A percentile compares a stretch with the other conserved stretches of the same genome.
Evolutionary conservation across 768 basidiomycete species (phyloP).

Genomic region (Chalciporus chontae): DNA sequence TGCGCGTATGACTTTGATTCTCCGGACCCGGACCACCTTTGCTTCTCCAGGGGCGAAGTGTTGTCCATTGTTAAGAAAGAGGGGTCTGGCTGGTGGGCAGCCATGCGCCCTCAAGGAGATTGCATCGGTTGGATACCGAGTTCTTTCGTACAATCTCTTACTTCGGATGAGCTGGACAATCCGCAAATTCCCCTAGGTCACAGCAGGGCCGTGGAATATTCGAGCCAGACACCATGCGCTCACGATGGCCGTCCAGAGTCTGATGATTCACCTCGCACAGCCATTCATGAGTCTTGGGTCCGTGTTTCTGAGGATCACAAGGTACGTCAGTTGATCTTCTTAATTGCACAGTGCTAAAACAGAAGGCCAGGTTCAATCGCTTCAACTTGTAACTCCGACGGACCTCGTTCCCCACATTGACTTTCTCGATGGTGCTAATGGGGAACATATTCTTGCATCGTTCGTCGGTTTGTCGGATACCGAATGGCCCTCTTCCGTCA

Average conservation of each 20-base stretch:
- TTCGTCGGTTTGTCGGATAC: slow-evolving; percentile 7
- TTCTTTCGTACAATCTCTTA: slow-evolving; percentile 59
- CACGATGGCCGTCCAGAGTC: not conserved
- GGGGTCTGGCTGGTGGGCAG: slow-evolving; percentile 80
- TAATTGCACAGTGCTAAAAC: slow-evolving; percentile 9
- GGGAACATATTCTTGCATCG: slow-evolving; percentile 4
- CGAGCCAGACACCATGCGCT: slow-evolving; percentile 44
- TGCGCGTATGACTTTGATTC: slow-evolving; percentile 69
- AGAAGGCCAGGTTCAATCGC: slow-evolving; percentile 10
- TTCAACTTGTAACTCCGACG: slow-evolving; percentile 17
- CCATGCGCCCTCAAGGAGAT: slow-evolving; percentile 50
- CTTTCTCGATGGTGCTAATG: not conserved
- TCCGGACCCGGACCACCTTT: slow-evolving; percentile 56
- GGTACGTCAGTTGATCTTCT: slow-evolving; percentile 7
- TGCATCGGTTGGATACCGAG: slow-evolving; percentile 75
- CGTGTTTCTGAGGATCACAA: slow-evolving; percentile 16
- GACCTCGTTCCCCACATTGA: slow-evolving; percentile 13
- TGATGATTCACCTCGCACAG: slow-evolving; percentile 10
- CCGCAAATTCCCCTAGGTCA: not conserved
- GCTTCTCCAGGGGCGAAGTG: slow-evolving; percentile 64
- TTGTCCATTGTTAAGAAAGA: slow-evolving; percentile 66
- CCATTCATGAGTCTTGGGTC: slow-evolving; percentile 18
- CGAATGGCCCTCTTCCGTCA: slow-evolving; percentile 4
- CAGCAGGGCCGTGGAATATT: slow-evolving; percentile 38
- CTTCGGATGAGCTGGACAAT: not conserved